phyloP scores from a whole-genome alignment of 169 alveolate genomes.

The Plasmodium ovale region DNA sequence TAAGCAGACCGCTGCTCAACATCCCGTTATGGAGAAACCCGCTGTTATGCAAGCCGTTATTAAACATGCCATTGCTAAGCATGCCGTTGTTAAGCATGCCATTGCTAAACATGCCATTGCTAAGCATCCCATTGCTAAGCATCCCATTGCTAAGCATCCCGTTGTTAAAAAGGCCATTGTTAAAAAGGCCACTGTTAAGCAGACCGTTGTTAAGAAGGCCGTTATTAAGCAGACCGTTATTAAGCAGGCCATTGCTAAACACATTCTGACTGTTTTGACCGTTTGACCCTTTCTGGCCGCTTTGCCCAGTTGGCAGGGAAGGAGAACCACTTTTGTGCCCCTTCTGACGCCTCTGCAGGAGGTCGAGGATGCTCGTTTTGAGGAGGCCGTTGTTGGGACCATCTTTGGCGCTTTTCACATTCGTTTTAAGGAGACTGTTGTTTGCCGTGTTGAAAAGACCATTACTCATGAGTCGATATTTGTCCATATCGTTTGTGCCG shows the following conservation, averaged over 20 bases:
- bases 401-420: background rate
- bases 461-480: constrained; percentile 17
- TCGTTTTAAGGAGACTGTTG: constrained; percentile 3
- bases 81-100: background rate
- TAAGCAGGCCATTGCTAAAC: background rate
- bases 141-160: constrained; percentile 2
- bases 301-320: background rate
- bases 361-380: background rate
- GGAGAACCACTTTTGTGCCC: background rate
- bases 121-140: background rate
- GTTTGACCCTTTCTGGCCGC: background rate
- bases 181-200: no score
- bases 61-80: no score
- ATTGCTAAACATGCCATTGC: background rate
- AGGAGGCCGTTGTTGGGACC: background rate
- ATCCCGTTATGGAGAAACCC: no score
- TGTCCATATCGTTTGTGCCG: constrained; percentile 7
- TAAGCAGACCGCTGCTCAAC: no score
- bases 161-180: no score
- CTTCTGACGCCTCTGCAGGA: constrained; percentile 5
- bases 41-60: background rate
- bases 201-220: background rate
- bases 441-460: constrained; percentile 10
- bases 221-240: background rate
- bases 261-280: background rate